Evolutionary conservation across 208 protist species (phyloP).

Genomic region (Leishmania aethiopica): DNA sequence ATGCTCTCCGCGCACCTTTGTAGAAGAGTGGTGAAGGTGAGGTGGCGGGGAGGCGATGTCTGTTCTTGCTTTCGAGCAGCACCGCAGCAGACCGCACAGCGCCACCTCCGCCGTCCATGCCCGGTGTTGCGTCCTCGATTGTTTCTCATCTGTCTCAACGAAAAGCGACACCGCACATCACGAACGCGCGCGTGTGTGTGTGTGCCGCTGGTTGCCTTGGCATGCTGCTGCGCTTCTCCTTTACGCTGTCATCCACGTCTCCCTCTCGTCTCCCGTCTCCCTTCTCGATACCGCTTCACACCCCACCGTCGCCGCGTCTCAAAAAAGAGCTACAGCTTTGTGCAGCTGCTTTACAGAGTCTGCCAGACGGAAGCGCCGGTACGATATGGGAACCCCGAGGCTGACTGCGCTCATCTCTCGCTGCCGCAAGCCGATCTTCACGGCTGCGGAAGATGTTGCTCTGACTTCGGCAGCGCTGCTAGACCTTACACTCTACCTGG

Average conservation of each 20-base stretch:
- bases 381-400: not conserved
- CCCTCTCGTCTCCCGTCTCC: not conserved
- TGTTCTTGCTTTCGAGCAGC: not conserved
- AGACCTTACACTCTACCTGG: slow-evolving; percentile 41
- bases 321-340: not conserved
- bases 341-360: not conserved
- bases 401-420: slow-evolving; percentile 24
- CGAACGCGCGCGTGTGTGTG: not conserved
- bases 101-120: not conserved
- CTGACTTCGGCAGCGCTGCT: slow-evolving; percentile 40
- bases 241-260: not conserved
- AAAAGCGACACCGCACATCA: not conserved
- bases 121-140: not conserved
- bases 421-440: slow-evolving; percentile 40
- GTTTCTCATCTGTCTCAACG: not conserved
- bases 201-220: not conserved
- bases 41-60: not conserved
- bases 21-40: not conserved
- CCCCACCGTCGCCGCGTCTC: not conserved
- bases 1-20: not conserved
- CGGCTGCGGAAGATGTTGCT: slow-evolving; percentile 41
- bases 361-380: too few species aligned
- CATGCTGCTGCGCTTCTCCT: slow-evolving; percentile 3
- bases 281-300: not conserved
- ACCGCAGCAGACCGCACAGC: not conserved